phyloP scores from a whole-genome alignment of 208 protist genomes.

The Angomonas desouzai region DNA sequence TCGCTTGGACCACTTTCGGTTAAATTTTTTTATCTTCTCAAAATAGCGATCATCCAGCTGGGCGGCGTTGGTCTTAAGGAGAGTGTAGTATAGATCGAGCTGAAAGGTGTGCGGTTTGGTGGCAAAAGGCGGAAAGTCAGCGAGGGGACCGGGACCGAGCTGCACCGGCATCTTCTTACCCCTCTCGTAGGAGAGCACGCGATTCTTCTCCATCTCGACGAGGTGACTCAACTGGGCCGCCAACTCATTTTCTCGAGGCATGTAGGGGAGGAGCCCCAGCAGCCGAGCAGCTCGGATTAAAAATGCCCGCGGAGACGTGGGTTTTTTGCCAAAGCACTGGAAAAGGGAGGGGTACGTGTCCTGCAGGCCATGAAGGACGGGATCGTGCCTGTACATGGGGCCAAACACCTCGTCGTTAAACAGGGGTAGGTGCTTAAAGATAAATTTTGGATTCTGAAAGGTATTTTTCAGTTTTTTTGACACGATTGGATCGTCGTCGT shows the following conservation, averaged over 20 bases:
- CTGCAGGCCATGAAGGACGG: background rate
- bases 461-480: background rate
- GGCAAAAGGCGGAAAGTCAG: background rate
- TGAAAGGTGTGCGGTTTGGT: background rate
- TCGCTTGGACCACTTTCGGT: background rate
- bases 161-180: background rate
- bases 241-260: background rate
- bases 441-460: background rate
- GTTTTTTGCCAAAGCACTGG: background rate
- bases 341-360: background rate
- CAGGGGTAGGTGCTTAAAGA: background rate
- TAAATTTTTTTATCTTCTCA: background rate
- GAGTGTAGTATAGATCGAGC: conserved; percentile 3
- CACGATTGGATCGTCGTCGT: background rate
- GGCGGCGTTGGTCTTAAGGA: background rate
- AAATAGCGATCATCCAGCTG: background rate
- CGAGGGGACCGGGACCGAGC: background rate
- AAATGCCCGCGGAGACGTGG: no score
- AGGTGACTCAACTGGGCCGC: background rate
- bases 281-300: background rate
- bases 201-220: background rate
- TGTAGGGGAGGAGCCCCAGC: background rate
- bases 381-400: background rate
- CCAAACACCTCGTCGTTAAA: background rate
- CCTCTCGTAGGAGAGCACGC: background rate